A percentile compares a stretch with the other conserved stretches of the same genome.
These are phyloP conservation scores for Torulaspora maleeae DNA, from an alignment of 805 yeast genomes.

Conservation along the genomic window DNA sequence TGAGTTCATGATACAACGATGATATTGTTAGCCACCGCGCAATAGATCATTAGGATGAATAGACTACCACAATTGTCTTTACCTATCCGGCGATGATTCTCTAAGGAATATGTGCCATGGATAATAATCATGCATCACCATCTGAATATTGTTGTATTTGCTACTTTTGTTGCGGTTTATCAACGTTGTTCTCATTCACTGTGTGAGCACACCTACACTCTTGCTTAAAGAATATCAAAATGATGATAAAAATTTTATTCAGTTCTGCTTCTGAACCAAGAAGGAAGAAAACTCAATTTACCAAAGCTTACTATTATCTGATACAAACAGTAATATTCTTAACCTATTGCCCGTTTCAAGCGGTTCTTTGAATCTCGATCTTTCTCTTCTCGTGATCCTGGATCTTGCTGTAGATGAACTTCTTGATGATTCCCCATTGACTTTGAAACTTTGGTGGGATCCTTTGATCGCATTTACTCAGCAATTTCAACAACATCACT, in stretches of 20 bases:
- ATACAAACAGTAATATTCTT: constrained; percentile 16
- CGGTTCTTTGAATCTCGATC: constrained; percentile 11
- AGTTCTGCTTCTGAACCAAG: constrained; percentile 96
- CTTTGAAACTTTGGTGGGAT: constrained; percentile 35
- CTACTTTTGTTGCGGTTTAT: constrained; percentile 2
- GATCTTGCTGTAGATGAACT: constrained; percentile 42
- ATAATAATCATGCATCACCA: constrained; percentile 93
- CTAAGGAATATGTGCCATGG: constrained; percentile 63
- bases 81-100: constrained; percentile 40
- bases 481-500: constrained; percentile 31
- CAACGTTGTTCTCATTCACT: constrained; percentile 6
- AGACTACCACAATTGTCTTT: constrained; percentile 38
- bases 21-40: constrained; percentile 10
- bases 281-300: constrained; percentile 67
- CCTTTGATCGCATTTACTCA: constrained; percentile 31
- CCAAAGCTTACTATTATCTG: constrained; percentile 53
- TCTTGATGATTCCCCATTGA: constrained; percentile 40
- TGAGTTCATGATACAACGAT: constrained; percentile 31
- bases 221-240: constrained; percentile 9
- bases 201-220: not conserved
- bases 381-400: constrained; percentile 31
- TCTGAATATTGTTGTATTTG: constrained; percentile 49
- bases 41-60: constrained; percentile 29
- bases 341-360: not conserved
- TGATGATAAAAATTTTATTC: constrained; percentile 44